Percentiles rank a stretch among this genome's conserved stretches.
Evolutionary conservation across 768 basidiomycete species (phyloP).

Genomic region (Termitomyces titanicus): DNA sequence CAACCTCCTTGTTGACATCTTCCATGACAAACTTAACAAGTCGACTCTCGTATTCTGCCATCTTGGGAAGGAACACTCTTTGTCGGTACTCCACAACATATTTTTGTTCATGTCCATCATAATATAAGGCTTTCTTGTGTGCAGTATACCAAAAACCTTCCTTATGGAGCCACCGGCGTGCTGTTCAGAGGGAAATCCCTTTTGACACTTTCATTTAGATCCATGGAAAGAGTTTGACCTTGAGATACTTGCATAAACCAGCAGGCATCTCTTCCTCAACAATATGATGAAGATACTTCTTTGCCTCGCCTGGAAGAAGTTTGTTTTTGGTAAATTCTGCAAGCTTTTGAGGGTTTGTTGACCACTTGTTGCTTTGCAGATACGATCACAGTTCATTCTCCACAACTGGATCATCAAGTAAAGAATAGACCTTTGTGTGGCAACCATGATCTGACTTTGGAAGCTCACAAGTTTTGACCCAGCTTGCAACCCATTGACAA

Average conservation of each 20-base stretch:
- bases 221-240: conserved; percentile 28
- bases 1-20: conserved; percentile 13
- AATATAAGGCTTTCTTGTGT: conserved; percentile 30
- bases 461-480: conserved; percentile 21
- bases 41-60: conserved; percentile 15
- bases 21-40: conserved; percentile 18
- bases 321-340: conserved; percentile 22
- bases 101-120: conserved; percentile 31
- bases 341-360: conserved; percentile 30
- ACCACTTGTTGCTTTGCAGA: conserved; percentile 31
- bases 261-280: conserved; percentile 29
- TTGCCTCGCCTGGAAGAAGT: conserved; percentile 22
- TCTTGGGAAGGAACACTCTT: conserved; percentile 24
- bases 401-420: conserved; percentile 25
- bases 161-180: conserved; percentile 23
- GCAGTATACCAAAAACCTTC: conserved; percentile 24
- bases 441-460: conserved; percentile 20
- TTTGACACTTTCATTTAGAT: conserved; percentile 23
- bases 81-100: conserved; percentile 33
- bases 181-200: conserved; percentile 29
- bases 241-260: conserved; percentile 28
- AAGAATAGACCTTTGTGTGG: conserved; percentile 25
- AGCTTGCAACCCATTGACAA: conserved; percentile 4
- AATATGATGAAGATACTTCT: conserved; percentile 25
- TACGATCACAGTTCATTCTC: conserved; percentile 24